Conservation (phyloP, 2,329 filamentous ascomycete species). For the Talaromyces sp. region DNA sequence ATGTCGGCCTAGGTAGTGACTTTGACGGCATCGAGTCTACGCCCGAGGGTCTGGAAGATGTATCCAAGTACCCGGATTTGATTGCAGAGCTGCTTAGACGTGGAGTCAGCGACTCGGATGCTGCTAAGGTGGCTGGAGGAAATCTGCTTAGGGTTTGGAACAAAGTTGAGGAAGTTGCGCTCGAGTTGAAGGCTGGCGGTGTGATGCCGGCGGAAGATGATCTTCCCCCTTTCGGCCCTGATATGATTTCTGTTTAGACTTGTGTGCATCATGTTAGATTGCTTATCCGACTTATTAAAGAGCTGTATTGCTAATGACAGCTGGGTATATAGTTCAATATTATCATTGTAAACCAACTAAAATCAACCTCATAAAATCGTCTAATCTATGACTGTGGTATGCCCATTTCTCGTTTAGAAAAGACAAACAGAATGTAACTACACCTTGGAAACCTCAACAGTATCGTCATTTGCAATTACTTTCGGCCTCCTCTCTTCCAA, state of each 20-base stretch:
- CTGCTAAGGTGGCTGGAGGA: constrained; percentile 69
- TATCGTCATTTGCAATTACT: neutral
- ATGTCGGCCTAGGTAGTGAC: constrained; percentile 85
- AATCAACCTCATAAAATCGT: neutral
- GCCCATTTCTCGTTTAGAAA: neutral
- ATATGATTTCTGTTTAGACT: neutral
- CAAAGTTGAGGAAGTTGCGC: constrained; percentile 70
- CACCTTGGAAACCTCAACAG: neutral
- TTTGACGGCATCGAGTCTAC: constrained; percentile 67
- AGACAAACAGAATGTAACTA: neutral
- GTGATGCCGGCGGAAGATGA: constrained; percentile 45
- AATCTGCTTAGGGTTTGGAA: constrained; percentile 84
- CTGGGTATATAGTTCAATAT: neutral
- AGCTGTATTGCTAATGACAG: neutral
- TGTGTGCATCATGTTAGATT: neutral
- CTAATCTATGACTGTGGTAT: neutral
- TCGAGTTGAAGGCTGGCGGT: constrained; percentile 59
- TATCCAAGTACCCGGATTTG: constrained; percentile 75
- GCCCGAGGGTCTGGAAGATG: constrained; percentile 76
- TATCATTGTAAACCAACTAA: neutral
- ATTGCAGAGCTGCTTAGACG: constrained; percentile 69
- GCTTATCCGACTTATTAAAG: neutral
- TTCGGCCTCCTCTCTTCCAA: neutral
- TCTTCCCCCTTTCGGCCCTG: constrained; percentile 16
- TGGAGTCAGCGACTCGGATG: constrained; percentile 71